These are phyloP conservation scores for Platanthera guangdongensis DNA, from an alignment of 106 monocot genomes.

Conservation along the genomic window DNA sequence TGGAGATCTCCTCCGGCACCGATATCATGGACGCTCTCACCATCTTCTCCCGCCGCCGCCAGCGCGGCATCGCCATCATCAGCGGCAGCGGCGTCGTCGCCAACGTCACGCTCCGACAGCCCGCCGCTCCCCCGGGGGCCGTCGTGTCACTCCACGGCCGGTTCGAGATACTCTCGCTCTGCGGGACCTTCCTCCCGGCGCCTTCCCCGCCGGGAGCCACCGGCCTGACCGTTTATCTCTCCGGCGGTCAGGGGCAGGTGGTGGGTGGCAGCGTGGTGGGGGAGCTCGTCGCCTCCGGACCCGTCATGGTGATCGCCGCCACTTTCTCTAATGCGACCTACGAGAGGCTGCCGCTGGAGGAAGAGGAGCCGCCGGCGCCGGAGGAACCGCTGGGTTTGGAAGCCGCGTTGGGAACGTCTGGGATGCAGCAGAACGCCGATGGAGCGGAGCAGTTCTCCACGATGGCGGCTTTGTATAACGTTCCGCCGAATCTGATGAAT, in stretches of 20 bases:
- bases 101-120: constrained; percentile 28
- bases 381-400: background rate
- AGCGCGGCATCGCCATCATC: constrained; percentile 24
- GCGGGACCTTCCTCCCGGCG: constrained; percentile 23
- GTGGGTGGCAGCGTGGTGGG: constrained; percentile 24
- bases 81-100: constrained; percentile 24
- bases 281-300: constrained; percentile 22
- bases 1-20: constrained; percentile 27
- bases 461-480: constrained; percentile 17
- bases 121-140: constrained; percentile 17
- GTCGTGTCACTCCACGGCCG: constrained; percentile 20
- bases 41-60: constrained; percentile 18
- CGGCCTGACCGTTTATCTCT: constrained; percentile 20
- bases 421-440: background rate
- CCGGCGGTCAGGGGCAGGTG: constrained; percentile 27
- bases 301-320: constrained; percentile 26
- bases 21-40: constrained; percentile 21
- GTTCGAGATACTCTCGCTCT: constrained; percentile 32
- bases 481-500: constrained; percentile 22
- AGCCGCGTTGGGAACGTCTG: background rate
- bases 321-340: constrained; percentile 33
- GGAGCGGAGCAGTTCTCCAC: constrained; percentile 12
- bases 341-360: constrained; percentile 31
- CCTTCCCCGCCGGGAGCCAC: constrained; percentile 28
- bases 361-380: constrained; percentile 8